phyloP scores from a whole-genome alignment of 139 green algal genomes.

The Spirogloea muscicola region DNA sequence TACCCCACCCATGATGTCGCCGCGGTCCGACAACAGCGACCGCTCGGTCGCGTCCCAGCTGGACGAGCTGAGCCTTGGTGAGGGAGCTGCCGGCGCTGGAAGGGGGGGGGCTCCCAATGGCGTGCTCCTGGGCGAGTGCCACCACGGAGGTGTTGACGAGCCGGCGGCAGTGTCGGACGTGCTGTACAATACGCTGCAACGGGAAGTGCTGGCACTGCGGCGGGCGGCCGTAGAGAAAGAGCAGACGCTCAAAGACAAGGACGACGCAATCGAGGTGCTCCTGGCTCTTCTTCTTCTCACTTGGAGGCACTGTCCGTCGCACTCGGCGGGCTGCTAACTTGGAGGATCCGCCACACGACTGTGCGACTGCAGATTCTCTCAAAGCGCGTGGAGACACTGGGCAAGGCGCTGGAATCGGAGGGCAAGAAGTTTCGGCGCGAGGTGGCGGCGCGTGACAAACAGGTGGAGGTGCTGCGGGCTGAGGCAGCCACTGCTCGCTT shows the following conservation, averaged over 20 bases:
- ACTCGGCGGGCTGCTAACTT: too few species aligned
- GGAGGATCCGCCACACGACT: too few species aligned
- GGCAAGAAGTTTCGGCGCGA: conserved; percentile 25
- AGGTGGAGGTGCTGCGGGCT: conserved; percentile 2
- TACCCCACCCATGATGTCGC: background rate
- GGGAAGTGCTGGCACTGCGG: conserved; percentile 28
- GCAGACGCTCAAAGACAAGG: conserved; percentile 40
- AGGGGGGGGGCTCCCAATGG: too few species aligned
- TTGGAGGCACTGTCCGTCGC: too few species aligned
- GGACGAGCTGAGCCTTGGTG: too few species aligned
- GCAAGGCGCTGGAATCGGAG: conserved; percentile 21
- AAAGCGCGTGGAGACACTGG: conserved; percentile 28
- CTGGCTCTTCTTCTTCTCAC: too few species aligned
- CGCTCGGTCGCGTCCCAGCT: background rate
- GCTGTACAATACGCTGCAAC: conserved; percentile 30
- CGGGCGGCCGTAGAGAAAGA: conserved; percentile 20
- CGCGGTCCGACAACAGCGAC: background rate
- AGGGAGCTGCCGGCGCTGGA: too few species aligned
- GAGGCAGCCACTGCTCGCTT: too few species aligned
- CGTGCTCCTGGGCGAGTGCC: too few species aligned
- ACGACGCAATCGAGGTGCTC: conserved; percentile 39
- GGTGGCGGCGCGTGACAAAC: conserved; percentile 17
- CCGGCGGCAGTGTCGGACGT: conserved; percentile 35
- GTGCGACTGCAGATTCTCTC: conserved; percentile 22
- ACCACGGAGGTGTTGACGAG: too few species aligned